Conservation (phyloP, 208 protist genomes). For the Crithidia brevicula region DNA sequence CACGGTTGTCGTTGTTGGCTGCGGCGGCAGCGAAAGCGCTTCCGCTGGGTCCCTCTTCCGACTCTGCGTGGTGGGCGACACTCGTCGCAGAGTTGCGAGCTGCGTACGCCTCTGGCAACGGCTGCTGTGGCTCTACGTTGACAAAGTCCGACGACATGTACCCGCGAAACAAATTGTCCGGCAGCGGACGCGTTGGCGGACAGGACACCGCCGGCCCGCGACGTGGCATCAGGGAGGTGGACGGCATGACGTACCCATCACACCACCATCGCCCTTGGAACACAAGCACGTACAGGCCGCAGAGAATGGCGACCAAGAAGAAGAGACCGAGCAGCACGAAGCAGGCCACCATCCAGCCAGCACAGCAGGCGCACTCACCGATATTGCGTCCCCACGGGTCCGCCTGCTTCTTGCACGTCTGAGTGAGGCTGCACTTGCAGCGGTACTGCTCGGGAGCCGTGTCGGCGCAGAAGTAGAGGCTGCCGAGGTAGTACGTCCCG, state of each 20-base stretch:
- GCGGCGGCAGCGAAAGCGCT: too few relatives aligned
- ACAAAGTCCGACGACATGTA: slow-evolving; percentile 57
- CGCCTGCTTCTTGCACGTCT: slow-evolving; percentile 23
- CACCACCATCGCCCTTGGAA: slow-evolving; percentile 64
- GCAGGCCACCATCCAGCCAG: slow-evolving; percentile 56
- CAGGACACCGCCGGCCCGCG: slow-evolving; percentile 41
- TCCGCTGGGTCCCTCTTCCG: too few relatives aligned
- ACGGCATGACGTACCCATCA: slow-evolving; percentile 51
- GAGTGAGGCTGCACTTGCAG: slow-evolving; percentile 34
- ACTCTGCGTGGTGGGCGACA: too few relatives aligned
- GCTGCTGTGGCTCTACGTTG: slow-evolving; percentile 17
- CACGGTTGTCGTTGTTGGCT: too few relatives aligned
- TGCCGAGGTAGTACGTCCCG: slow-evolving; percentile 10
- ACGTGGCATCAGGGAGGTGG: slow-evolving; percentile 44
- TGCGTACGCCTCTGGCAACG: neutral
- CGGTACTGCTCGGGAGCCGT: slow-evolving; percentile 21
- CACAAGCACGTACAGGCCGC: slow-evolving; percentile 35
- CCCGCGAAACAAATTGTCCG: slow-evolving; percentile 61
- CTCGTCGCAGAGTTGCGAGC: neutral
- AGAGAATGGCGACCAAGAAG: slow-evolving; percentile 19
- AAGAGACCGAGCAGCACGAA: slow-evolving; percentile 36
- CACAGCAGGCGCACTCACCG: slow-evolving; percentile 67
- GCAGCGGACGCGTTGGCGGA: slow-evolving; percentile 43
- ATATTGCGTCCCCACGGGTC: slow-evolving; percentile 60
- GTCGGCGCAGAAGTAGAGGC: slow-evolving; percentile 39